Evolutionary conservation across 306 rosid genomes (phyloP).

Genomic region (Cicer arietinum): DNA sequence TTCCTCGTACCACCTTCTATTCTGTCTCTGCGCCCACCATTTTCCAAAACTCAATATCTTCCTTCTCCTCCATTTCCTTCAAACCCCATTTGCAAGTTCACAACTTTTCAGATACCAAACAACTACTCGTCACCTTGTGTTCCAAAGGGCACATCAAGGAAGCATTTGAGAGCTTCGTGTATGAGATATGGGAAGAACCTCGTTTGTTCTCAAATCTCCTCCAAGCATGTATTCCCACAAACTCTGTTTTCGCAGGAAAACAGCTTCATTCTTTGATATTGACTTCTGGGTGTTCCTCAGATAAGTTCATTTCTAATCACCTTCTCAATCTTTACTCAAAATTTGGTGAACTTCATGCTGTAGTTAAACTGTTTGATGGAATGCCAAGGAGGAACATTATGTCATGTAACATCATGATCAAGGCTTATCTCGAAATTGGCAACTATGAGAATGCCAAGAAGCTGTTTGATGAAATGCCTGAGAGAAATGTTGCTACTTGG

Average conservation of each 20-base stretch:
- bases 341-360: conserved; percentile 56
- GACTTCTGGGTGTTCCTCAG: conserved; percentile 73
- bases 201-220: conserved; percentile 73
- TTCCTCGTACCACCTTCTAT: conserved; percentile 41
- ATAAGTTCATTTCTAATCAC: conserved; percentile 81
- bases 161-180: conserved; percentile 59
- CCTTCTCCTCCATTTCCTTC: conserved; percentile 51
- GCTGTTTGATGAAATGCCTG: conserved; percentile 82
- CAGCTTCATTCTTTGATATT: conserved; percentile 78
- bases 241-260: conserved; percentile 60
- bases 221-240: conserved; percentile 65
- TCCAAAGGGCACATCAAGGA: conserved; percentile 61
- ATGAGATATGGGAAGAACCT: conserved; percentile 69
- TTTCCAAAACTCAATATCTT: conserved; percentile 28
- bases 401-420: conserved; percentile 89
- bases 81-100: conserved; percentile 39
- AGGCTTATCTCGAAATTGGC: conserved; percentile 58
- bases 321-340: conserved; percentile 83
- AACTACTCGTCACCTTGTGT: conserved; percentile 59
- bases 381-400: conserved; percentile 70
- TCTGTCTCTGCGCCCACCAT: conserved; percentile 37
- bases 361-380: conserved; percentile 58
- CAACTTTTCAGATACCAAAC: conserved; percentile 19
- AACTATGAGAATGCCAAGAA: conserved; percentile 61
- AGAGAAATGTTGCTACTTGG: conserved; percentile 82